These are phyloP conservation scores for Lactarius tabidus DNA, from an alignment of 768 basidiomycete genomes.

Conservation along the genomic window DNA sequence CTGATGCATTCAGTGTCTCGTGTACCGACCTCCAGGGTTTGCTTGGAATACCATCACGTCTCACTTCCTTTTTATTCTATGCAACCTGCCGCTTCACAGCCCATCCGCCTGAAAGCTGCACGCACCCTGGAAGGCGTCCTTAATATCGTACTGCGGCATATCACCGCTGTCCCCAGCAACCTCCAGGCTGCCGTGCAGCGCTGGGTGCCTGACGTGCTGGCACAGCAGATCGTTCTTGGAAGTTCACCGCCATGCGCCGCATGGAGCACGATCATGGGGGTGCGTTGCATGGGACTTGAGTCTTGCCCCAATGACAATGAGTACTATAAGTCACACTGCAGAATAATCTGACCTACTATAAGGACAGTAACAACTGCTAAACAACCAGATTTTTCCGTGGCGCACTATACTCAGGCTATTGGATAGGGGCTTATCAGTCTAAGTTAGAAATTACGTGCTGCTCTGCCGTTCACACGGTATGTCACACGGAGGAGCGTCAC, in stretches of 20 bases:
- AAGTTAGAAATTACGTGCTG: too few species aligned
- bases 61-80: constrained; percentile 76
- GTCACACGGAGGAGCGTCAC: too few species aligned
- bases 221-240: constrained; percentile 64
- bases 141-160: constrained; percentile 67
- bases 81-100: constrained; percentile 64
- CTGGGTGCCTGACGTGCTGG: constrained; percentile 81
- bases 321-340: too few species aligned
- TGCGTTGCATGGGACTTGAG: constrained; percentile 85
- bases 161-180: constrained; percentile 50
- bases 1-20: constrained; percentile 86
- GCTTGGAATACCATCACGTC: constrained; percentile 81
- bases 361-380: too few species aligned
- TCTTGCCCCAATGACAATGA: too few species aligned
- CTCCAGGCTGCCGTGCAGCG: constrained; percentile 69
- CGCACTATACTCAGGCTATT: too few species aligned
- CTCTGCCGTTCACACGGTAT: too few species aligned
- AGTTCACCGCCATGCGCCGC: constrained; percentile 25
- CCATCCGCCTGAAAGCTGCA: constrained; percentile 85
- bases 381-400: too few species aligned
- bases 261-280: constrained; percentile 58
- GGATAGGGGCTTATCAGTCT: too few species aligned
- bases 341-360: too few species aligned
- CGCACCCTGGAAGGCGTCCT: constrained; percentile 84
- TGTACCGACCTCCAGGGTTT: constrained; percentile 74